A percentile compares a stretch with the other conserved stretches of the same genome.
Conservation (phyloP, 768 basidiomycete species). For the Hypholoma sublateritium region DNA sequence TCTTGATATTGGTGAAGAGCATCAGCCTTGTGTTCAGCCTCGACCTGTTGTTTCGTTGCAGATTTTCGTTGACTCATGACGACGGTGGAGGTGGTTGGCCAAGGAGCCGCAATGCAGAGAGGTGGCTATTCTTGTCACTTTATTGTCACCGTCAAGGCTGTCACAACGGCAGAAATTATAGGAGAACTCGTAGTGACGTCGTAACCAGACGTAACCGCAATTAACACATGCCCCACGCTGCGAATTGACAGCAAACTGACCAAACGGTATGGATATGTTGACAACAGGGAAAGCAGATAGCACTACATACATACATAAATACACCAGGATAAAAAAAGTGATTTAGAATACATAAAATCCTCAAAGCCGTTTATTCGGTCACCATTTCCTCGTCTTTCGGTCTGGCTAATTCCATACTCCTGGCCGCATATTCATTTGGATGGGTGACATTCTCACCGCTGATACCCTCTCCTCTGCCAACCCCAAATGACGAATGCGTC, state of each 20-base stretch:
- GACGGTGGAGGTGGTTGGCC: conserved; percentile 4
- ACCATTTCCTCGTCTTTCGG: conserved; percentile 46
- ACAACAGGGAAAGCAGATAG: not conserved
- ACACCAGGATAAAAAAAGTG: not conserved
- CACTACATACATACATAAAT: conserved; percentile 1
- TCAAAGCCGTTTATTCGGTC: conserved; percentile 24
- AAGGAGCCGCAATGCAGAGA: not conserved
- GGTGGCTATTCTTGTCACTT: conserved; percentile 3
- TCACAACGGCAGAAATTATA: conserved; percentile 3
- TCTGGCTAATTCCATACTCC: conserved; percentile 61
- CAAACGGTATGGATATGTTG: not conserved
- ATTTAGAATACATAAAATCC: not conserved
- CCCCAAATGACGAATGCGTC: conserved; percentile 69
- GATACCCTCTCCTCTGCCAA: conserved; percentile 88
- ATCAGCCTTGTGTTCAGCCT: conserved; percentile 29
- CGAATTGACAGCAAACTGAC: not conserved
- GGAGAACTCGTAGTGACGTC: too few species aligned
- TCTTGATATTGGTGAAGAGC: conserved; percentile 82
- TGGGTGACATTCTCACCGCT: conserved; percentile 91
- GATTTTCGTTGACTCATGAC: conserved; percentile 54
- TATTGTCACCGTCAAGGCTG: conserved; percentile 3
- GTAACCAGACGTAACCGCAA: too few species aligned
- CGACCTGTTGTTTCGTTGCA: conserved; percentile 27
- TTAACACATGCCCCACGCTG: conserved; percentile 1
- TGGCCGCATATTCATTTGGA: conserved; percentile 88